Base-by-base conservation (phyloP, 306 rosid species). In the Cicer yamashitae region DNA sequence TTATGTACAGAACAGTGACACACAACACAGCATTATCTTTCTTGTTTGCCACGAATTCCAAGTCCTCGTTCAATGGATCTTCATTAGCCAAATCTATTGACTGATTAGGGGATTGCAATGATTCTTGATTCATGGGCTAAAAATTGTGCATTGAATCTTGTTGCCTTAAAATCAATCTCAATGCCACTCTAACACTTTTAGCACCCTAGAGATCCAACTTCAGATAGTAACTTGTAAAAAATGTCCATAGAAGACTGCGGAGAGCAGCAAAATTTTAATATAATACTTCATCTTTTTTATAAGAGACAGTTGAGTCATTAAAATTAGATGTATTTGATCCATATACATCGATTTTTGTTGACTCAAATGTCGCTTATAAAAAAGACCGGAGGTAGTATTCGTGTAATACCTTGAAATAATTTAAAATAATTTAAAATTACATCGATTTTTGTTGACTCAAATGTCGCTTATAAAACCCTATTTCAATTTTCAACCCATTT, bases 121-220 rank as follows among this genome's bases (percentile, higher is more conserved):
- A 67, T 78, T 84, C 91, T 74, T 76, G 85, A 79, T 88, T n/a
- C 87, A 34, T 87, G 87, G 5, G 91, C 97, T 65, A 74, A 67
- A 82, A 88, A 84, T 78, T 77, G 87, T 0, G 91, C 86, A 34
- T 96, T 93, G 86, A 93, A 91, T 75, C 74, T 76, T 87, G 88
- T 86, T 17, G 98, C 98, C 75, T 91, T 97, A 66, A 64, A 76
- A 81, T 91, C 97, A n/a, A 91, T 93, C 79, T 88, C 90, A 40
- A 88, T 10, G 89, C 92, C 98, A 91, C 83, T 89, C 91, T 13
- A 72, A 72, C 54, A 91, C 91, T 70, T 91, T 88, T 87, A 44
- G 93, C 98, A 39, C 96, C 93, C 62, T 56, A 54, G 34, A 54
- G 3, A 34, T 57, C 63, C 63, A 57, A 22, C 14, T 20, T 57